A percentile compares a stretch with the other conserved stretches of the same genome.
phyloP scores from a whole-genome alignment of 306 rosid species.

The Potentilla sterilis region DNA sequence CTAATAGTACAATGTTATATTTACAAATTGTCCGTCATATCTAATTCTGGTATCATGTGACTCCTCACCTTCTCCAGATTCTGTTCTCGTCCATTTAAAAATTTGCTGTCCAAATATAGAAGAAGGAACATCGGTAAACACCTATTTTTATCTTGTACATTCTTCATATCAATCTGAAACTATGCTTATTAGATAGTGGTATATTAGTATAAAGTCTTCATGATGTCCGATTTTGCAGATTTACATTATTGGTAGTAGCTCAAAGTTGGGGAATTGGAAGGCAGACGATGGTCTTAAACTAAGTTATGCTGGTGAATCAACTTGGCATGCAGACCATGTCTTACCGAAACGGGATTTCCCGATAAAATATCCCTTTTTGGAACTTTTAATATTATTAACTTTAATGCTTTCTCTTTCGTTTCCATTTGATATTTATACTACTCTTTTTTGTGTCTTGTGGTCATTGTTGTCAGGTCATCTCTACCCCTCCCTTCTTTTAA shows the following conservation, averaged over 20 bases:
- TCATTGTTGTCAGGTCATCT: neutral
- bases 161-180: conserved; percentile 11
- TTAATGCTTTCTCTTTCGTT: conserved; percentile 1
- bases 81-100: conserved; percentile 66
- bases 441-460: neutral
- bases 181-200: conserved; percentile 1
- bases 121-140: conserved; percentile 65
- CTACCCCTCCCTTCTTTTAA: neutral
- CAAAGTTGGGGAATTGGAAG: conserved; percentile 81
- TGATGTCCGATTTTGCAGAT: conserved; percentile 48
- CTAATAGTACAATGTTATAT: conserved; percentile 5
- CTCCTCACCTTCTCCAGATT: conserved; percentile 46
- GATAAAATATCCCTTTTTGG: conserved; percentile 66
- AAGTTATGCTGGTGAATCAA: conserved; percentile 64
- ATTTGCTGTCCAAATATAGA: conserved; percentile 72
- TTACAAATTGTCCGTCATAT: conserved; percentile 21
- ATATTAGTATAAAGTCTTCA: conserved; percentile 19
- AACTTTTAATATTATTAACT: conserved; percentile 20
- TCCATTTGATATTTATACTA: neutral
- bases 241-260: conserved; percentile 64
- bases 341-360: conserved; percentile 65
- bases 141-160: conserved; percentile 19
- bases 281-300: conserved; percentile 68
- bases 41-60: conserved; percentile 18
- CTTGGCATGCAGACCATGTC: conserved; percentile 83